These are phyloP conservation scores for Hypoxylon sp. DNA, from an alignment of 2,329 filamentous ascomycete species.

Conservation along the genomic window DNA sequence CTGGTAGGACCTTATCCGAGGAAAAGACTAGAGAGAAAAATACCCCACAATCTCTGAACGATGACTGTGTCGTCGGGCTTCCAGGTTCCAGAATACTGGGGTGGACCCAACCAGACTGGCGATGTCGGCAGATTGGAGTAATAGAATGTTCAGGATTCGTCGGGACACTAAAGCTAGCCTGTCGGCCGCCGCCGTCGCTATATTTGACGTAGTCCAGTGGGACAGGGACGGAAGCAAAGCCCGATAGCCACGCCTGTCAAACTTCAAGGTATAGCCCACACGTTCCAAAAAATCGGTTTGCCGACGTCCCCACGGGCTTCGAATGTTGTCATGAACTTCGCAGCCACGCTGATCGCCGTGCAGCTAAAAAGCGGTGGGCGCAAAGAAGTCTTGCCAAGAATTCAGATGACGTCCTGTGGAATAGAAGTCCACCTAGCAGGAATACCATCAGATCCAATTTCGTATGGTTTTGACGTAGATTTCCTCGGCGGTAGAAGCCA, in stretches of 20 bases:
- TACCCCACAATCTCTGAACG: conserved; percentile 20
- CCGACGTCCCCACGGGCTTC: conserved; percentile 7
- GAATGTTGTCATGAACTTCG: conserved; percentile 15
- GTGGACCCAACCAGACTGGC: conserved; percentile 31
- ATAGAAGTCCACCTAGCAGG: conserved; percentile 68
- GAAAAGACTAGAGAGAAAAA: conserved; percentile 12
- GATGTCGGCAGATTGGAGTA: conserved; percentile 40
- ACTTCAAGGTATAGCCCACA: conserved; percentile 23
- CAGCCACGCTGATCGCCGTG: conserved; percentile 15
- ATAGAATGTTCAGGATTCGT: conserved; percentile 32
- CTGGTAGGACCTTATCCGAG: conserved; percentile 21
- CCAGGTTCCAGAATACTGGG: conserved; percentile 30
- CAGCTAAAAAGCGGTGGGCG: not conserved
- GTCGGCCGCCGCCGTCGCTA: conserved; percentile 12
- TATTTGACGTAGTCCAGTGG: conserved; percentile 30
- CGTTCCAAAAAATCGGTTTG: conserved; percentile 16
- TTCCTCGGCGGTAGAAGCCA: conserved; percentile 76
- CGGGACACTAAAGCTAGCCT: conserved; percentile 8
- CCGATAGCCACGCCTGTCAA: conserved; percentile 12
- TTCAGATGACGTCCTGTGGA: conserved; percentile 39
- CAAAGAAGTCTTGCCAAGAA: not conserved
- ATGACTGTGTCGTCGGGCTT: conserved; percentile 22
- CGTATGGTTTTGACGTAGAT: conserved; percentile 64
- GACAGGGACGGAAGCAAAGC: conserved; percentile 22
- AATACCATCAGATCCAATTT: conserved; percentile 68